Conservation (phyloP, 148 eudicot species). For the Diospyros lotus region DNA sequence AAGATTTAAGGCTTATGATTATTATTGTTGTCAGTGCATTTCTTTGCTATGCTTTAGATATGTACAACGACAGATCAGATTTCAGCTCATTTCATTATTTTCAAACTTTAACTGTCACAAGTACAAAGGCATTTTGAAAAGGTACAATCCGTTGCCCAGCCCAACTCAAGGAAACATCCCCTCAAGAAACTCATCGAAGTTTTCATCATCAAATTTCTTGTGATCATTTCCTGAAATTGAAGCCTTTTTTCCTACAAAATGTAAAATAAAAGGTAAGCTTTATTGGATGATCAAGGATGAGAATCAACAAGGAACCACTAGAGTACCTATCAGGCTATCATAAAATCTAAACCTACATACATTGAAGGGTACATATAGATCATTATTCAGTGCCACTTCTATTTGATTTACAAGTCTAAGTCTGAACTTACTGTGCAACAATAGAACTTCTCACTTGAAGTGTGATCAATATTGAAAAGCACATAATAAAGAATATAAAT, state of each 20-base stretch:
- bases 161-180: slow-evolving; percentile 75
- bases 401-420: background rate
- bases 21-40: too few relatives aligned
- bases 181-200: slow-evolving; percentile 62
- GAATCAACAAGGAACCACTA: background rate
- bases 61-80: too few relatives aligned
- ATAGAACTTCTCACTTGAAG: background rate
- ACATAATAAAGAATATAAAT: too few relatives aligned
- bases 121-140: too few relatives aligned
- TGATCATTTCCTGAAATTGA: slow-evolving; percentile 21
- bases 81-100: too few relatives aligned
- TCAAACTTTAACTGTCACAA: too few relatives aligned
- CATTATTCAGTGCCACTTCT: background rate
- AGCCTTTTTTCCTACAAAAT: slow-evolving; percentile 32
- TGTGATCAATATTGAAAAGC: too few relatives aligned
- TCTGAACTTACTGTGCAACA: background rate
- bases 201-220: slow-evolving; percentile 32
- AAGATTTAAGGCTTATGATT: too few relatives aligned
- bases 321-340: too few relatives aligned
- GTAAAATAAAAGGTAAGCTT: background rate
- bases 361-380: background rate
- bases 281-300: background rate
- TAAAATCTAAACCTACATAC: background rate
- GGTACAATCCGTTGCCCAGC: background rate
- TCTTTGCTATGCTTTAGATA: too few relatives aligned